Base-by-base conservation (phyloP, 2,329 filamentous ascomycete genomes). In the Scolecobasidium constrictum region DNA sequence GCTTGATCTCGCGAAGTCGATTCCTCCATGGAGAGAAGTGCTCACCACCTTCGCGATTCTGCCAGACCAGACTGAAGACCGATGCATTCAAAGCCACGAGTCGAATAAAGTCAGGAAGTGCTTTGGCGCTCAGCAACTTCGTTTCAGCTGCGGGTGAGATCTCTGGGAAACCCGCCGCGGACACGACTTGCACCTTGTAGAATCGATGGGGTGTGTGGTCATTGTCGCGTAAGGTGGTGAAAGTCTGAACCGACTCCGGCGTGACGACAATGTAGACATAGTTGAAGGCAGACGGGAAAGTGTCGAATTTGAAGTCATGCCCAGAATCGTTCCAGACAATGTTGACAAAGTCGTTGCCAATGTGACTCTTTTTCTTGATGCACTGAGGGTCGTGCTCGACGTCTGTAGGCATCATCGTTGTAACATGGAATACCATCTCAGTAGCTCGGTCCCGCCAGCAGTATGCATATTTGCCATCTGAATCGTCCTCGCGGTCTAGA, bases 321-420 rank as follows among this genome's bases (percentile, higher is more conserved):
- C 92, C 90, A 2, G 88, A 95, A 55, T 94, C 86, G 59, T 98
- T 98, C 72, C 93, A 98, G 45, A 98, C 82, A 52, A 98, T 94
- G 58, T 94, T 96, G 57, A 98, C 92, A 59, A 86, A 94, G 61
- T 96, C 92, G 56, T 98, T 98, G 45, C 92, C 92, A 47, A 96
- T 92, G 56, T 96, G 93, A 3, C 80, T 75, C 63, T 98, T 98
- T 68, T 98, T 98, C 59, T 78, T 73, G 48, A 81, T 79, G 18
- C 82, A 86, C 48, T 77, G 73, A 7, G 82, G 76, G 53, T 94
- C 87, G 21, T 77, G 72, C 42, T 86, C 78, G 12, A 81, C 67
- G 56, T 93, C 76, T 7, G 86, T 94, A 1, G 92, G 92, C 92
- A 98, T 98, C 72, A 96, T 87, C 3, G 90, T 98, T 4, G 85